Conservation (phyloP, 1,139 yeast species). For the Yamadazyma conglobata region DNA sequence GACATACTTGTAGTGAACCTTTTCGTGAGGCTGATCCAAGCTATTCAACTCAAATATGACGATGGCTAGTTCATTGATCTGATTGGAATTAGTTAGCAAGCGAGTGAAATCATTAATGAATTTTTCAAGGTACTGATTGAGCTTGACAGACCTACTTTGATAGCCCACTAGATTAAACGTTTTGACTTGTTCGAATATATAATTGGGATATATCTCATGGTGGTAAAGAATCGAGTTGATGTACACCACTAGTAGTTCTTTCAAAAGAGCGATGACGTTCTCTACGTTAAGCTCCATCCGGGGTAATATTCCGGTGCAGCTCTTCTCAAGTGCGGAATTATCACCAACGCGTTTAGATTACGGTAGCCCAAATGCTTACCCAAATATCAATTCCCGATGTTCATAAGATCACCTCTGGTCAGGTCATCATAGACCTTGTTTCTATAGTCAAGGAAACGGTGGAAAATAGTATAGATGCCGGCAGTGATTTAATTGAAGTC, state of each 20-base stretch:
- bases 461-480: constrained; percentile 84
- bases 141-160: constrained; percentile 42
- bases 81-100: constrained; percentile 16
- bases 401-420: constrained; percentile 84
- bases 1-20: constrained; percentile 22
- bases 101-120: constrained; percentile 24
- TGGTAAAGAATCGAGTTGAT: constrained; percentile 46
- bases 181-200: constrained; percentile 32
- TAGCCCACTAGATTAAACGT: constrained; percentile 40
- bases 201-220: constrained; percentile 40
- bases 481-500: constrained; percentile 63
- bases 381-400: constrained; percentile 49
- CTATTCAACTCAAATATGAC: constrained; percentile 20
- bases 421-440: constrained; percentile 76
- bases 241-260: constrained; percentile 41
- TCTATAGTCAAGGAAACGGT: constrained; percentile 81
- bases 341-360: too few species aligned
- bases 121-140: constrained; percentile 33
- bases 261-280: constrained; percentile 28
- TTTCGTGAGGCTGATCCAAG: constrained; percentile 8
- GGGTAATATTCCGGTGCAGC: too few species aligned
- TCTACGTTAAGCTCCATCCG: constrained; percentile 23
- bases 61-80: constrained; percentile 22
- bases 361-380: constrained; percentile 18
- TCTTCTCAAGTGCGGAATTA: too few species aligned